Base-by-base conservation (phyloP, 2,329 filamentous ascomycete species). In the Elsinoe ampelina region DNA sequence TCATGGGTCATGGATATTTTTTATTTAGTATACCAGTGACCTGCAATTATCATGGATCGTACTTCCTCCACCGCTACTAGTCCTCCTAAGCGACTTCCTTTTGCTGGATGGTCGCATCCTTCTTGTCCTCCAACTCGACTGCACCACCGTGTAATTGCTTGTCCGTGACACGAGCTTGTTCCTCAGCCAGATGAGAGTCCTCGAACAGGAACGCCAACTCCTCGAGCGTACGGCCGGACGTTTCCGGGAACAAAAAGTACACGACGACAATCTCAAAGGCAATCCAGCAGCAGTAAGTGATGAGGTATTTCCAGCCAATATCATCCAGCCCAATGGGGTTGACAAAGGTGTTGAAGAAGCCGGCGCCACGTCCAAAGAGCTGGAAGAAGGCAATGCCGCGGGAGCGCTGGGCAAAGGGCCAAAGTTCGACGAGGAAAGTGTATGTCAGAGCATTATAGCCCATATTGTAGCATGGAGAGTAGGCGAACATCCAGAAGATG, bases 151-250 rank as follows among this genome's bases (percentile, higher is more conserved):
- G 45, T 30, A 50, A 36, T 15, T 50, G 45, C 45, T 50, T 50
- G 45, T 50, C 45, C 26, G 45, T 50, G 45, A 50, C 7, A 34
- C 22, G 22, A 10, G 45, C 45, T 10, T 50, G 45, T 12, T 50
- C 22, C 26, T 50, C 45, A 4, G 45, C 45, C 20, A 50, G 17
- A 11, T 15, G 32, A 13, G 45, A 34, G 11, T 50, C 45, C 17
- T 75, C 73, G 55, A 75, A 75, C 52, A 72, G 66, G 55, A 70
- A 71, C 34, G 71, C 72, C 51, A 75, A 75, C 60, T 76, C 72
- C 61, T 76, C 73, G 7, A 76, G 65, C 19, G 71, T 62, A 50
- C 64, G 59, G 17, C 63, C 62, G n/a, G 59, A 58, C 4, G 63
- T 65, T 22, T 68, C 64, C 0, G 63, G 64, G 38, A 67, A 72